Base-by-base conservation (phyloP, 345 rosid species). In the Capsella bursapastoris region DNA sequence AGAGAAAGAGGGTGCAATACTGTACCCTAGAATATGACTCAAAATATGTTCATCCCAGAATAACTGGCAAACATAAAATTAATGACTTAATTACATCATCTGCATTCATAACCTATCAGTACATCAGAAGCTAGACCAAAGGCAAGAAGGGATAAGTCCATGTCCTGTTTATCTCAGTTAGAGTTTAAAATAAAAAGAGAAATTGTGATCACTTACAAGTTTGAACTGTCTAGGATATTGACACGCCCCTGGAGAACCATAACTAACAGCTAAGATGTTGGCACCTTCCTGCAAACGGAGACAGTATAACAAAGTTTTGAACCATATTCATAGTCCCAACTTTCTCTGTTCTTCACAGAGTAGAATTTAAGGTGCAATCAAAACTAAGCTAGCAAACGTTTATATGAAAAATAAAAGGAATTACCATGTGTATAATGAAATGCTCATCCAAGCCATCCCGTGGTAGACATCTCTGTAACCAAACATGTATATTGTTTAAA, bases 361-460 rank as follows among this genome's bases (percentile, higher is more conserved):
- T 38, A 48, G 15, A n/a, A 4, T 49, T 38, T 34, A 47, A 7
- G 41, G 29, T 52, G 29, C 38, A 40, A 68, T 22, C 51, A 1
- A 64, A 76, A 41, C 18, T 40, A 62, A 57, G 41, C 38, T 64
- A 25, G 34, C 41, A 64, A 56, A 49, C 5, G 16, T 29, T 25
- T 44, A 44, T 43, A 31, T 6, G 31, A 38, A 38, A 59, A 61
- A 8, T 16, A 31, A 57, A 6, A 31, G 57, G 49, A n/a, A 65
- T 83, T 87, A 92, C 99, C 96, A 77, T 86, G 84, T 90, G 95
- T 72, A 94, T 91, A 28, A 82, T 81, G 79, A 94, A 88, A 83
- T 86, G 90, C 78, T 94, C 98, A 52, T 91, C 97, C 92, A 91
- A 81, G 57, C 85, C 86, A 70, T 86, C 97, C 4, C 83, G 83